Percentiles rank a stretch among this genome's conserved stretches.
Evolutionary conservation across 169 alveolate species (phyloP).

Genomic region (Theileria equi): DNA sequence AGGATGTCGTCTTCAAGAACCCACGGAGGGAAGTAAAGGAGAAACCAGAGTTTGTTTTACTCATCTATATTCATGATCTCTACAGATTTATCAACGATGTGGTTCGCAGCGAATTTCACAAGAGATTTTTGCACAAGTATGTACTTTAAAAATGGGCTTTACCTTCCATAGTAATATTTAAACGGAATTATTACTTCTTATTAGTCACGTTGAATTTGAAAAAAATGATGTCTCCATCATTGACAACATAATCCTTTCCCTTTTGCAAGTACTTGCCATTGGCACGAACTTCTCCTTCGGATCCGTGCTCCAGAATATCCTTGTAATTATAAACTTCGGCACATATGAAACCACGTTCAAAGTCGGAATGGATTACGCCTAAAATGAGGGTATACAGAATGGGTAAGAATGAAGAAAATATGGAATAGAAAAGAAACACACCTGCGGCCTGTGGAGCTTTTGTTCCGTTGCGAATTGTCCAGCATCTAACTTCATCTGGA

Average conservation of each 20-base stretch:
- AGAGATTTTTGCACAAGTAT: slow-evolving; percentile 84
- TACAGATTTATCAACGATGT: slow-evolving; percentile 86
- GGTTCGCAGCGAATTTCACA: slow-evolving; percentile 92
- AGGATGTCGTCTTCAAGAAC: slow-evolving; percentile 63
- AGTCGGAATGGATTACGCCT: slow-evolving; percentile 91
- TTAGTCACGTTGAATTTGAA: slow-evolving; percentile 97
- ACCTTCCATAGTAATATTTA: background rate
- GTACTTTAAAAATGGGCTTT: slow-evolving; percentile 42
- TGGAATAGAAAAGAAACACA: background rate
- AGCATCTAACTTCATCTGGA: slow-evolving; percentile 98
- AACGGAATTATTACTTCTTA: slow-evolving; percentile 19
- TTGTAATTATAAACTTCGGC: slow-evolving; percentile 93
- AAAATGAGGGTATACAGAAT: background rate
- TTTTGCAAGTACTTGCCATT: slow-evolving; percentile 89
- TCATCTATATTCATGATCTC: background rate
- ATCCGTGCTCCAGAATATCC: slow-evolving; percentile 81
- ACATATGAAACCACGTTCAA: slow-evolving; percentile 98
- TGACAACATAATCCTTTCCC: slow-evolving; percentile 95
- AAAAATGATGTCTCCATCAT: slow-evolving; percentile 95
- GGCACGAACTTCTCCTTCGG: slow-evolving; percentile 88
- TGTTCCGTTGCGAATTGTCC: slow-evolving; percentile 96
- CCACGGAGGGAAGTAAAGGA: slow-evolving; percentile 37
- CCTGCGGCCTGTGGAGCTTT: slow-evolving; percentile 97
- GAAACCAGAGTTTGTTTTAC: background rate
- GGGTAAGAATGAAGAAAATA: background rate